Conservation (phyloP, 345 rosid species). For the Corchorus capsularis region DNA sequence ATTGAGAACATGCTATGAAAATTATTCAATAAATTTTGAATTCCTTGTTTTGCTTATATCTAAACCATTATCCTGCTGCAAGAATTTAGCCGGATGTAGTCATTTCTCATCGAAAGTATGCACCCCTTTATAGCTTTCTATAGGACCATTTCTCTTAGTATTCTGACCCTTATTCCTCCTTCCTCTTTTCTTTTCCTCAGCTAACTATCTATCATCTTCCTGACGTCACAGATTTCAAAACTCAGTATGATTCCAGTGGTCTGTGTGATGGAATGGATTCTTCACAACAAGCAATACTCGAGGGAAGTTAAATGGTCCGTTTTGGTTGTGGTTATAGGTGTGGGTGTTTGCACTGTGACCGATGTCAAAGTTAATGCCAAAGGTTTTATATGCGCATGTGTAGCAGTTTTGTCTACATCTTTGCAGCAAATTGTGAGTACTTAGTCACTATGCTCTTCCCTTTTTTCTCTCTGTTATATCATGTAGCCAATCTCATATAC, state of each 20-base stretch:
- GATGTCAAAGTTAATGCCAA: constrained; percentile 94
- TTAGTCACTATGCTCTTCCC: background rate
- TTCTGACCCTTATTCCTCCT: background rate
- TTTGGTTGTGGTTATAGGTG: constrained; percentile 84
- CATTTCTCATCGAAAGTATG: too few relatives aligned
- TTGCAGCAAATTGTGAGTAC: constrained; percentile 92
- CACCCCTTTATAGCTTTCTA: background rate
- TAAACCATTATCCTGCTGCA: too few relatives aligned
- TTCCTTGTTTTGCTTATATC: too few relatives aligned
- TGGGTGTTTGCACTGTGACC: constrained; percentile 91
- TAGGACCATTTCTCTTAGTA: background rate
- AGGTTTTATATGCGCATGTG: constrained; percentile 84
- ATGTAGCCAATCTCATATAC: background rate
- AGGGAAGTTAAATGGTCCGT: constrained; percentile 79
- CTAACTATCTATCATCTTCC: constrained; percentile 17
- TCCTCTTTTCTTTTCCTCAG: background rate
- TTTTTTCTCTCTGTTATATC: background rate
- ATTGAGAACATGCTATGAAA: too few relatives aligned
- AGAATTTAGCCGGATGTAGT: too few relatives aligned
- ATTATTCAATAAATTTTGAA: too few relatives aligned
- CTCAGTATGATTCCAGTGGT: constrained; percentile 98
- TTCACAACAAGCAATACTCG: constrained; percentile 77
- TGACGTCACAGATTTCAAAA: constrained; percentile 69
- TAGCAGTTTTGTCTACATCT: constrained; percentile 85
- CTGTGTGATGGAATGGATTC: constrained; percentile 92